Percentiles rank a stretch among this genome's conserved stretches.
Evolutionary conservation across 148 eudicot genomes (phyloP).

Genomic region (Vaccinium vitisidaea): DNA sequence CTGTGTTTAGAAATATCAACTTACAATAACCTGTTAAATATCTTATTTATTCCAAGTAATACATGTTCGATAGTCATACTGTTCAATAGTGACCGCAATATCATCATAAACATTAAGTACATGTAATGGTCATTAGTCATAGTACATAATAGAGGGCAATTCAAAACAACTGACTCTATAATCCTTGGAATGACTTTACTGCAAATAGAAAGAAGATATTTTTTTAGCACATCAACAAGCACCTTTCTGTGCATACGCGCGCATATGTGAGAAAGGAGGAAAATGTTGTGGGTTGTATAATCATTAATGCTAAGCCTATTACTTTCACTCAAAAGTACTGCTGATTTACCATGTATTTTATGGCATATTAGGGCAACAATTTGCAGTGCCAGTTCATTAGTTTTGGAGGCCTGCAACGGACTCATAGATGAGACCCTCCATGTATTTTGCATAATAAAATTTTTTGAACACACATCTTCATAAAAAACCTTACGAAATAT

Average conservation of each 20-base stretch:
- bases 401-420: too few species aligned
- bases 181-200: neutral
- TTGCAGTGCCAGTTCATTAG: too few species aligned
- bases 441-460: too few species aligned
- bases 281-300: neutral
- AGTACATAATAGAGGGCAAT: neutral
- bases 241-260: too few species aligned
- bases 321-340: too few species aligned
- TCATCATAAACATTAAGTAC: neutral
- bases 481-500: too few species aligned
- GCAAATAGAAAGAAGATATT: neutral
- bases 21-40: neutral
- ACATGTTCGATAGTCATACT: neutral
- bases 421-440: too few species aligned
- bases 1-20: conserved; percentile 7
- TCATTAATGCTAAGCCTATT: neutral
- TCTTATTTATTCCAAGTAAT: neutral
- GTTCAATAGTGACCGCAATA: neutral
- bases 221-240: neutral
- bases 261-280: neutral
- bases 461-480: too few species aligned
- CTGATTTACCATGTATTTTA: too few species aligned
- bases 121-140: neutral
- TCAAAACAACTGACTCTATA: neutral
- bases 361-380: too few species aligned